A percentile compares a stretch with the other conserved stretches of the same genome.
phyloP scores from a whole-genome alignment of 495 filamentous ascomycete species.

The Bathelium albidoporum region DNA sequence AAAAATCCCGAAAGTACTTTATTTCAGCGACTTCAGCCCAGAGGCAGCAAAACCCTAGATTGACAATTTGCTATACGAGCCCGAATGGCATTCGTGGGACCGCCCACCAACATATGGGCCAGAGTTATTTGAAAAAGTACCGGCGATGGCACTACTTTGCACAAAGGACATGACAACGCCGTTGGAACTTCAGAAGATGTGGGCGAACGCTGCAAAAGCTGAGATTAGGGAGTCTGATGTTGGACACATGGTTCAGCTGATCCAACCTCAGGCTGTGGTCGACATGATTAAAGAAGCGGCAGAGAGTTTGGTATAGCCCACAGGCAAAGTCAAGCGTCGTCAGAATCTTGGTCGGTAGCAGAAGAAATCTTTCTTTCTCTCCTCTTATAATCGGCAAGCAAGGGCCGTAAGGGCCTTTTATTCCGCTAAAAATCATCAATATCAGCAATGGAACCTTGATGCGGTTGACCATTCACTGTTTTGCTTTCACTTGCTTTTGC shows the following conservation, averaged over 20 bases:
- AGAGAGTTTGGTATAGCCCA: neutral
- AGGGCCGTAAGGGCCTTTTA: too few relatives aligned
- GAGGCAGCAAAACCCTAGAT: neutral
- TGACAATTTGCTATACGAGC: neutral
- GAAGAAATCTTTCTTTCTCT: too few relatives aligned
- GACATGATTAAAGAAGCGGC: neutral
- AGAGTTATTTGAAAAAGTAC: neutral
- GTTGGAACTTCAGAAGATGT: neutral
- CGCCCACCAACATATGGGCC: neutral
- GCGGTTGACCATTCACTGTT: too few relatives aligned
- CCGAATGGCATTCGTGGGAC: neutral
- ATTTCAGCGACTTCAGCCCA: neutral
- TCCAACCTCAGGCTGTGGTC: neutral
- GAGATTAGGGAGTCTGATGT: neutral
- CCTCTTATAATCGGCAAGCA: too few relatives aligned
- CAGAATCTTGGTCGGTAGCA: too few relatives aligned
- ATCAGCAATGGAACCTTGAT: too few relatives aligned
- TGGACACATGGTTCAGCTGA: neutral
- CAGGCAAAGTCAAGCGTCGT: too few relatives aligned
- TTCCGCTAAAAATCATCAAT: too few relatives aligned
- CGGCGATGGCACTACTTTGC: neutral
- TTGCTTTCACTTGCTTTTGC: too few relatives aligned
- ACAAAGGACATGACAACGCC: neutral
- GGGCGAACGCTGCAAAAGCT: neutral
- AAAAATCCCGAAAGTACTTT: neutral